phyloP scores from a whole-genome alignment of 2,329 filamentous ascomycete genomes.

The Paecilomyces formosus region DNA sequence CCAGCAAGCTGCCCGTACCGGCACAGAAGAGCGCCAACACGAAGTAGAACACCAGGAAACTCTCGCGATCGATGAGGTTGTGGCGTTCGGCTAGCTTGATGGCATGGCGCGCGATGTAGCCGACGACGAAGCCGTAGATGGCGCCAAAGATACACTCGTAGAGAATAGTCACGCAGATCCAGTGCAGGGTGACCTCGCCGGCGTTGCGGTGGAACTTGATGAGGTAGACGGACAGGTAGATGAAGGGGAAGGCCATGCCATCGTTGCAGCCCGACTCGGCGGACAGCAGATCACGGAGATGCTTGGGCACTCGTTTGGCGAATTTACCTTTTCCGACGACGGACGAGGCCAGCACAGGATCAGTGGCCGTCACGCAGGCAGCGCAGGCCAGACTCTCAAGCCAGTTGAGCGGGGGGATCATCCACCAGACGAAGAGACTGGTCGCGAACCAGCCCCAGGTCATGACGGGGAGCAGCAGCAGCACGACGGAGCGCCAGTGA shows the following conservation, averaged over 20 bases:
- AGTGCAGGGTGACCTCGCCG: constrained; percentile 67
- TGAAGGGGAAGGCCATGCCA: constrained; percentile 98
- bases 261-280: constrained; percentile 98
- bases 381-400: constrained; percentile 80
- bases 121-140: constrained; percentile 76
- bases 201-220: constrained; percentile 70
- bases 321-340: constrained; percentile 99
- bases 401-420: constrained; percentile 73
- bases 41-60: constrained; percentile 98
- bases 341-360: constrained; percentile 92
- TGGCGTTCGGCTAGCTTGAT: constrained; percentile 81
- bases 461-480: constrained; percentile 92
- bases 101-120: constrained; percentile 81
- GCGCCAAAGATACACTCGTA: constrained; percentile 96
- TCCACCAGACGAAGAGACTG: constrained; percentile 90
- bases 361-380: constrained; percentile 93
- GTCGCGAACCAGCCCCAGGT: constrained; percentile 79
- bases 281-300: constrained; percentile 88
- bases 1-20: constrained; percentile 82
- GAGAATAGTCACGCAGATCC: constrained; percentile 80
- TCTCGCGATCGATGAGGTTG: constrained; percentile 88
- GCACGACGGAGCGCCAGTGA: constrained; percentile 87
- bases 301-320: constrained; percentile 92
- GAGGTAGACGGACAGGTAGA: constrained; percentile 86
- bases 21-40: constrained; percentile 93